Evolutionary conservation across 2,329 filamentous ascomycete genomes (phyloP).

Genomic region (Nemania bipapillata): DNA sequence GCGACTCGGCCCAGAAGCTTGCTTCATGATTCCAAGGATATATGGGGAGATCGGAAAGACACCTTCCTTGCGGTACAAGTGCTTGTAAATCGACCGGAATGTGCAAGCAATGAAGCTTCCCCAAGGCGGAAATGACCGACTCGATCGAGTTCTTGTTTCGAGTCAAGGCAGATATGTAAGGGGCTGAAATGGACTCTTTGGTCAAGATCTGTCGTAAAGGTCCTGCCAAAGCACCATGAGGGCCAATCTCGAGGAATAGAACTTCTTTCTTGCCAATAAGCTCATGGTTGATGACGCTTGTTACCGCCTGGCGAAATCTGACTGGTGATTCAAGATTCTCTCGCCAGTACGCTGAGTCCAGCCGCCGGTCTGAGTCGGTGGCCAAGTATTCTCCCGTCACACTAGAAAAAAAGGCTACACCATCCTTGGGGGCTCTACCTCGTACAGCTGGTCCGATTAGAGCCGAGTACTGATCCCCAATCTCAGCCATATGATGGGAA

Average conservation of each 20-base stretch:
- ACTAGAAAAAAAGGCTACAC: conserved; percentile 12
- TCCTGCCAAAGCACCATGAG: conserved; percentile 42
- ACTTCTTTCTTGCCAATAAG: not conserved
- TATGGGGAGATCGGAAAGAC: conserved; percentile 38
- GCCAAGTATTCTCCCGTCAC: not conserved
- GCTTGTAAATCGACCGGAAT: not conserved
- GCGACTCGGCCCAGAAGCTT: conserved; percentile 41
- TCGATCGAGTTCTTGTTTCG: not conserved
- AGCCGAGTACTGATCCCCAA: not conserved
- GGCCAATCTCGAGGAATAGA: conserved; percentile 44
- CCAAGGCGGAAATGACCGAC: not conserved
- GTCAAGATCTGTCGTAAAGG: conserved; percentile 41
- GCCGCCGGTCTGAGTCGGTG: no score
- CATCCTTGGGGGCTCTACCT: not conserved
- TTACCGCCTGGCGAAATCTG: conserved; percentile 37
- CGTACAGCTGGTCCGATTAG: not conserved
- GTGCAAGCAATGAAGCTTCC: not conserved
- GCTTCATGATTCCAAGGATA: conserved; percentile 44
- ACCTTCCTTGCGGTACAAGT: not conserved
- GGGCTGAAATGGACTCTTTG: not conserved
- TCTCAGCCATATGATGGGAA: conserved; percentile 19
- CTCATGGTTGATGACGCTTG: conserved; percentile 29
- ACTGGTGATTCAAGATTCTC: conserved; percentile 42
- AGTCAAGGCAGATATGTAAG: not conserved
- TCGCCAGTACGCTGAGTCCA: conserved; percentile 40